Percentiles rank a stretch among this genome's conserved stretches.
Evolutionary conservation across 2,329 filamentous ascomycete genomes (phyloP).

Genomic region (Botrytis byssoidea): DNA sequence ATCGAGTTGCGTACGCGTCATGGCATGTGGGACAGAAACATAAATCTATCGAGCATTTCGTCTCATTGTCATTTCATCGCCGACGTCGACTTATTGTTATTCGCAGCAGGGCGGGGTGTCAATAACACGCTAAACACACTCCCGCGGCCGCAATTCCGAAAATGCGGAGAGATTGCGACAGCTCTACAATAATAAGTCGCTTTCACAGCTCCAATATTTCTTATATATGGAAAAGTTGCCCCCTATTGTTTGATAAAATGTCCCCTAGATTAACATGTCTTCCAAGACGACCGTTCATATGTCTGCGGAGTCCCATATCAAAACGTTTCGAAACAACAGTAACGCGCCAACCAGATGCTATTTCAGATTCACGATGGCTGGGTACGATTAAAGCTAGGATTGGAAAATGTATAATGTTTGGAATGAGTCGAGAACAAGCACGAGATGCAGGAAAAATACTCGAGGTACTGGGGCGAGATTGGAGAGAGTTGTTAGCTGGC

Average conservation of each 20-base stretch:
- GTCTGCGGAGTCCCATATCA: background rate
- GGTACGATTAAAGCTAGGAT: constrained; percentile 64
- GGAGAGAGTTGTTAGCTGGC: constrained; percentile 70
- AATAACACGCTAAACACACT: constrained; percentile 4
- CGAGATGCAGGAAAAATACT: constrained; percentile 59
- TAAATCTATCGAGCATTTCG: background rate
- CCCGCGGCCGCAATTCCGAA: constrained; percentile 9
- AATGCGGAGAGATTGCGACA: constrained; percentile 1
- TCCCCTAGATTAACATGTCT: background rate
- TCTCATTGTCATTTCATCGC: background rate
- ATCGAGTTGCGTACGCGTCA: background rate
- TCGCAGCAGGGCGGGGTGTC: background rate
- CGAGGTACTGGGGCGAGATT: constrained; percentile 59
- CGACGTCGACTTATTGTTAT: background rate
- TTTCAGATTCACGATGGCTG: constrained; percentile 58
- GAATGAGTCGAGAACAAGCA: constrained; percentile 58
- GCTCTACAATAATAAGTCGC: background rate
- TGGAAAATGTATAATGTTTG: constrained; percentile 74
- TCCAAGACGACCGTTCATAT: background rate
- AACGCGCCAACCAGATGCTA: background rate
- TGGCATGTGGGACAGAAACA: background rate
- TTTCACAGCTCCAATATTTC: background rate
- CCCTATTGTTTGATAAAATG: background rate
- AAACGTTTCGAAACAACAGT: background rate
- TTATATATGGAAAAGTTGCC: background rate